Evolutionary conservation across 495 filamentous ascomycete genomes (phyloP), one percentile per base, ranked within the genome.

Genomic region (Podospora conica): DNA sequence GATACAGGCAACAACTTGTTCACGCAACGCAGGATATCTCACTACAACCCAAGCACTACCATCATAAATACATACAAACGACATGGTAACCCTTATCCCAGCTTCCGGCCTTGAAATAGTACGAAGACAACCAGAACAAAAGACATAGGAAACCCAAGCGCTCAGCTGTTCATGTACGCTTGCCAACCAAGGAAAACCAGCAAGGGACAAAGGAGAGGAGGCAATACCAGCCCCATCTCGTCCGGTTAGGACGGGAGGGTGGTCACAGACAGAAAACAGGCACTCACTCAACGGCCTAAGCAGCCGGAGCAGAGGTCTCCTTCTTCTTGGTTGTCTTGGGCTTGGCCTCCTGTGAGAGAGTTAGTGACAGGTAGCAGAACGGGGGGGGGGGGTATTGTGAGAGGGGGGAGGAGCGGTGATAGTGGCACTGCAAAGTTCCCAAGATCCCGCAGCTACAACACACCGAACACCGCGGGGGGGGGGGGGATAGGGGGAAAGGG

Each of bases 281-380:
- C 25, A 25, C 58, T n/a, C 18, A 23, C 20, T 48, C n/a, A 1
- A 12, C 23, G 28, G 53, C 71, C 58, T 73, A 65, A 55, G 69
- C 66, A 55, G 70, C 66, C 33, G 68, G 68, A 58, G 66, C 65
- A n/a, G 74, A 33, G 10, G 74, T 55, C 61, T 74, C 69, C 70
- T 76, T 73, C 69, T 80, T 78, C 73, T 80, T 81, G 53, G 76
- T 60, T 58, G 74, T 72, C 78, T 82, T 78, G 54, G 76, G 72
- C 71, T 79, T 78, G 8, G 68, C 53, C 63, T 69, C 75, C 74
- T 76, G 21, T 55, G 18, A 15, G 55, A 40, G 10, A 62, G 66
- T 70, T 24, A 69, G 65, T 53, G 9, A 31, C 11, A 53, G 15
- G 29, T 31, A 65, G 10, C 33, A 24, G 21, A 24, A 2, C 1